Base-by-base conservation (phyloP, 129 eudicot genomes). In the Kitagawia praeruptora region DNA sequence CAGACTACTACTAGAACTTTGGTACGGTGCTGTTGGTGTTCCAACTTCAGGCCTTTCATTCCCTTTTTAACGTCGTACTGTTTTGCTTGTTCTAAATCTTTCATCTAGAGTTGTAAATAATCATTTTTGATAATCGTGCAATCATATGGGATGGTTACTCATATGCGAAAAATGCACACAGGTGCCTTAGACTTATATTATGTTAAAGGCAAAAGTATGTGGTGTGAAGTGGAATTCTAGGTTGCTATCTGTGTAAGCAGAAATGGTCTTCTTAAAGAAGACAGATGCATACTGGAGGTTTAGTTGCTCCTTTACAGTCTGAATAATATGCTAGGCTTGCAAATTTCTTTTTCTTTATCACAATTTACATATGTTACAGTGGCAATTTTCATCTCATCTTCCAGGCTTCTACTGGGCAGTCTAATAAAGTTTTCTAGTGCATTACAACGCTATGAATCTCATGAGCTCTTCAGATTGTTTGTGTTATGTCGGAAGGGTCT, bases 331-430 rank as follows among this genome's bases (percentile, higher is more conserved):
- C 61, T 51, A 51, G 61, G 61, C 61, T 51, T 18, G 23, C 61
- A 51, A 51, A 51, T 51, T 51, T 51, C 8, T 51, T 19, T 18
- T 51, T 51, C 8, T 51, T 51, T 18, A 51, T 51, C 61, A 4
- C 61, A 51, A 51, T 51, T 51, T 51, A 18, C 61, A 51, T 51
- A 51, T 18, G n/a, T 51, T 51, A 51, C 61, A 18, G 23, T 51
- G n/a, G 5, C 9, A 51, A 45, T 64, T 19, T 71, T n/a, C 61
- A 5, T 51, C 61, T 81, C 18, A 61, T 63, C 61, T 85, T 91
- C 75, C 93, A 95, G 98, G 96, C 79, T 89, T 85, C 76, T 90
- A 78, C 82, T 95, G 75, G 87, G 89, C 79, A 69, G 83, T 87
- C 82, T 95, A 79, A 75, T 88, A 54, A 86, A 83, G 49, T 41